Evolutionary conservation across 805 yeast species (phyloP), one percentile per base, ranked within the genome.

Genomic region (Barnettozyma wickerhamii): DNA sequence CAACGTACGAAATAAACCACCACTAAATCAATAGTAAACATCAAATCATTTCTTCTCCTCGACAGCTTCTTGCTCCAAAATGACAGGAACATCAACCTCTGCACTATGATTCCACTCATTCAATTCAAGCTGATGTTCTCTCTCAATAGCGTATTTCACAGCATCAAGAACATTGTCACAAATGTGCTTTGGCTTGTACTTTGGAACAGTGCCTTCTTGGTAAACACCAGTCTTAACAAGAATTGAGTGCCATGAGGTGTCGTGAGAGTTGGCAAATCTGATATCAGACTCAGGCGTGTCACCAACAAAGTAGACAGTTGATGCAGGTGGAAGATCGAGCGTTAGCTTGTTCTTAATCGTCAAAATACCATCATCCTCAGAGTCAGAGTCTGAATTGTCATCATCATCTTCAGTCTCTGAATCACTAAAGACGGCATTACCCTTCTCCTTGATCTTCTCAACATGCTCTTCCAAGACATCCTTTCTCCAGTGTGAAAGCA

Each of bases 251-350:
- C 95, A 85, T 23, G 88, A 78, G 45, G 77, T 77, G 58, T 85
- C 93, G 63, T 84, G 91, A 15, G 89, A 80, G 66, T 85, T 85
- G 40, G 95, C 95, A 65, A 86, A 86, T 61, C 93, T 71, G 48
- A 85, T 85, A 61, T 85, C 95, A 6, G 90, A 81, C 64, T 85
- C 95, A 15, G 95, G 95, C 12, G 95, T 85, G 58, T 85, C 95
- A 53, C 95, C 95, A 38, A 85, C 93, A 64, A 85, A 86, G 61
- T 85, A 85, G 13, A 86, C 95, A 0, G 93, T 84, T 5, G 87
- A 80, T 4, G 93, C 88, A 4, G 90, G 90, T 6, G 93, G 93
- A 49, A 85, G 65, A 41, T 80, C 81, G 51, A 77, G 51, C 2
- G 67, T 64, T 45, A 67, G 47, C 49, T 64, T 66, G 38, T 66